Evolutionary conservation across 2,329 filamentous ascomycete genomes (phyloP), one percentile per base, ranked within the genome.

Genomic region (Cladorrhinum sp.): DNA sequence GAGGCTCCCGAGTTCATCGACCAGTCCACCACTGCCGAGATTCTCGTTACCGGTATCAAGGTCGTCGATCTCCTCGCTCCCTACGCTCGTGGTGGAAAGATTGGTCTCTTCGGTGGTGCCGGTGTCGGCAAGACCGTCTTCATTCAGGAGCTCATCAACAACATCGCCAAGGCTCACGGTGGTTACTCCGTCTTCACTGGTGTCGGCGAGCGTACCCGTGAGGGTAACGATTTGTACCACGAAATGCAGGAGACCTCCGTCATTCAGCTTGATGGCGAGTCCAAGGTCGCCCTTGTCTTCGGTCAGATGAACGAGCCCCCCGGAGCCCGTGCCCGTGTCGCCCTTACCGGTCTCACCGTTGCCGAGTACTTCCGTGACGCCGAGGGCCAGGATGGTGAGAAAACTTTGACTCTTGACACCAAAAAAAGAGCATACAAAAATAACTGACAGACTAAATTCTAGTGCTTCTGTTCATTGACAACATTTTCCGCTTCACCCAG

Each of bases 301-400:
- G 95, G 95, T 86, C 95, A 99, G 86, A 99, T 99, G 95, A 99
- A 99, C 88, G 95, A 99, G 86, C 95, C 95, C 79, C 95, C 95
- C 68, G 95, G 95, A 86, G 95, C 95, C 76, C 95, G 95, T 92
- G 95, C 95, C 77, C 94, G 95, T 96, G 95, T 99, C 75, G 95
- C 95, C 74, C 89, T 99, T 76, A 99, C 95, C 78, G 94, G 93
- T 82, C 49, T 66, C 14, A 91, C 88, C 1, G 78, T 93, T 7
- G 89, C 89, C 50, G 92, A 97, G 73, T 91, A 96, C 73, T 97
- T 98, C 84, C 81, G 86, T 68, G 83, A 87, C 64, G 74, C 79
- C 57, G 83, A 88, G 70, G 93, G 93, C 72, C 93, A 97, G 85
- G 93, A 97, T 82, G 89, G 87, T 90, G 76, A 75, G 86, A 73